Conservation (phyloP, 129 eudicot genomes). For the sunflower (Helianthus annuus) region DNA sequence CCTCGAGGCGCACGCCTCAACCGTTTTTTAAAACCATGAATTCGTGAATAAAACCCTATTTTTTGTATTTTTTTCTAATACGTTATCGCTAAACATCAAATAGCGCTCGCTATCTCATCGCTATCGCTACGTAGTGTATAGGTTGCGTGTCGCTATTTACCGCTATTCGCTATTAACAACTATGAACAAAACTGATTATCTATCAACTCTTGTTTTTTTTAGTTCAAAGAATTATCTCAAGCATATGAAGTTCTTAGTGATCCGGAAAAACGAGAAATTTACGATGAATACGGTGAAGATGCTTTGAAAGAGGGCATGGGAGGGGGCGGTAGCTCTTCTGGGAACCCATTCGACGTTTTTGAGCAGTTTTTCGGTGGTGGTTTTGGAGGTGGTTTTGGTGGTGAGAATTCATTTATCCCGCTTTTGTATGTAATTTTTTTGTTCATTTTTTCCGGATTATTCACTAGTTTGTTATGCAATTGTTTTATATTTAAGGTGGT, state of each 20-base stretch:
- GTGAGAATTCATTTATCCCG: constrained; percentile 26
- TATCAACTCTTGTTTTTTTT: constrained; percentile 7
- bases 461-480: neutral
- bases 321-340: constrained; percentile 48
- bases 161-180: too few species aligned
- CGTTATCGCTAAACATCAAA: too few species aligned
- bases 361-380: constrained; percentile 54
- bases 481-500: constrained; percentile 43
- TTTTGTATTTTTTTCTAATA: neutral
- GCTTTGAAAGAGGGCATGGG: constrained; percentile 86
- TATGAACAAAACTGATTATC: too few species aligned
- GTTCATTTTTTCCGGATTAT: neutral
- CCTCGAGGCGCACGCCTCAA: too few species aligned
- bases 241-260: constrained; percentile 85
- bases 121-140: too few species aligned
- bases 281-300: constrained; percentile 86
- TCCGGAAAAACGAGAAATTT: constrained; percentile 74
- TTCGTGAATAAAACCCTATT: neutral
- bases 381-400: constrained; percentile 62
- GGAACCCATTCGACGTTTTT: constrained; percentile 64
- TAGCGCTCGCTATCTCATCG: too few species aligned
- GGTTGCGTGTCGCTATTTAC: too few species aligned
- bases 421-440: neutral
- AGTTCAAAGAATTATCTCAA: constrained; percentile 88
- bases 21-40: too few species aligned